phyloP scores from a whole-genome alignment of 192 early-diverging fungal species.

The Gamsiella multidivaricata region DNA sequence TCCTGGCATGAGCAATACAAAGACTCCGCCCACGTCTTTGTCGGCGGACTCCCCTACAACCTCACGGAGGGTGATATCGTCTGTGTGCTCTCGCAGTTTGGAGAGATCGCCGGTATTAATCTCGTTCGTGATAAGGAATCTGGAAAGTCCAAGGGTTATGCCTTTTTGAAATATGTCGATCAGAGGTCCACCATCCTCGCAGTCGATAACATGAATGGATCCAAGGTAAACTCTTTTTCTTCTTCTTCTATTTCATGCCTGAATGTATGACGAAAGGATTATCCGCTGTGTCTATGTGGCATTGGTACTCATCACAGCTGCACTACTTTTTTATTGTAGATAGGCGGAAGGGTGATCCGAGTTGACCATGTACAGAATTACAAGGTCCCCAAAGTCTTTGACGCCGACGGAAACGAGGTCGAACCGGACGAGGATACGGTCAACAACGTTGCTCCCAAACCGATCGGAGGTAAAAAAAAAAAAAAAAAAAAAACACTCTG shows the following conservation, averaged over 20 bases:
- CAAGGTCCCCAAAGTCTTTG: constrained; percentile 68
- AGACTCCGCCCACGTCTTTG: constrained; percentile 91
- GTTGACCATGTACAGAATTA: constrained; percentile 82
- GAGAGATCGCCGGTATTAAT: constrained; percentile 92
- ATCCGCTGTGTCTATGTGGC: too few species aligned
- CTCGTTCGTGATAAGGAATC: constrained; percentile 89
- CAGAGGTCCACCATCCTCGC: constrained; percentile 90
- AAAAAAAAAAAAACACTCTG: constrained; percentile 55
- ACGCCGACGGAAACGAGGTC: constrained; percentile 60
- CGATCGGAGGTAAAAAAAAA: constrained; percentile 51
- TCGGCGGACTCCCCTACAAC: constrained; percentile 84
- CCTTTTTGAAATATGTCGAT: constrained; percentile 93
- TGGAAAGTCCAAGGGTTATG: constrained; percentile 87
- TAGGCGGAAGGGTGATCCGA: constrained; percentile 67
- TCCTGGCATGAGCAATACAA: constrained; percentile 94
- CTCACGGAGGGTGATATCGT: constrained; percentile 95
- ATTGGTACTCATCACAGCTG: constrained; percentile 6
- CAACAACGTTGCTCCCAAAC: constrained; percentile 51
- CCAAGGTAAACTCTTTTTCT: constrained; percentile 56
- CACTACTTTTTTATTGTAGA: constrained; percentile 29
- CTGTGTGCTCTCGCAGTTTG: constrained; percentile 94
- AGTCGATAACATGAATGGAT: constrained; percentile 96
- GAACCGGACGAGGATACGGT: constrained; percentile 49
- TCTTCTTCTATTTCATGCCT: not conserved
- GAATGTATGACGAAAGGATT: too few species aligned